A percentile compares a stretch with the other conserved stretches of the same genome.
phyloP scores from a whole-genome alignment of 352 stramenopile species.

The Detonula confervacea region DNA sequence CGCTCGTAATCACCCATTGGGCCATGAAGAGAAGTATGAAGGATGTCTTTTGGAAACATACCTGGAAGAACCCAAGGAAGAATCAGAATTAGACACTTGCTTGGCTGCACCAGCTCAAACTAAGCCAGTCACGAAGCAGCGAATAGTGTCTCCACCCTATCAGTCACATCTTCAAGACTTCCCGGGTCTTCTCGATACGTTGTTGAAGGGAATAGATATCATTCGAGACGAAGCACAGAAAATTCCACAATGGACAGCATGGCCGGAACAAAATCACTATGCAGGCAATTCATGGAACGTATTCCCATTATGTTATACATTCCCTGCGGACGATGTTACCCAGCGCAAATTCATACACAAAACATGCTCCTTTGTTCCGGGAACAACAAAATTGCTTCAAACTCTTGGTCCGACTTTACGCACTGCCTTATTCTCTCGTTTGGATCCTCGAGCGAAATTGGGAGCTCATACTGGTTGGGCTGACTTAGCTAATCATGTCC shows the following conservation, averaged over 20 bases:
- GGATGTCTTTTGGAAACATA: constrained; percentile 76
- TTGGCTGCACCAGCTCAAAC: constrained; percentile 22
- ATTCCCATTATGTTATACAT: constrained; percentile 87
- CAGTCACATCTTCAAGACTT: constrained; percentile 67
- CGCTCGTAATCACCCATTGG: constrained; percentile 2
- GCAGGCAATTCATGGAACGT: constrained; percentile 80
- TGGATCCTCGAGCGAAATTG: constrained; percentile 77
- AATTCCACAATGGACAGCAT: constrained; percentile 82
- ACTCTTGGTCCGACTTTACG: constrained; percentile 68
- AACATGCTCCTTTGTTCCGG: constrained; percentile 73
- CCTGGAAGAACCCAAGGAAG: constrained; percentile 30
- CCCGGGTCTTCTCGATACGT: constrained; percentile 51
- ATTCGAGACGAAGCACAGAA: constrained; percentile 69
- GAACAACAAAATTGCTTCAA: constrained; percentile 72
- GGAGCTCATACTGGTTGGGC: constrained; percentile 86
- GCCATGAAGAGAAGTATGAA: constrained; percentile 29
- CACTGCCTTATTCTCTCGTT: constrained; percentile 85
- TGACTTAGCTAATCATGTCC: constrained; percentile 87
- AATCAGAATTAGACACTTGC: constrained; percentile 31
- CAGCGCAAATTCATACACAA: constrained; percentile 75
- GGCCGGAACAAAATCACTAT: constrained; percentile 83
- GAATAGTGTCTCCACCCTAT: constrained; percentile 74
- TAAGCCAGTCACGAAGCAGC: constrained; percentile 27
- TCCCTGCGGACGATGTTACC: constrained; percentile 76
- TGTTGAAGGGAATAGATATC: constrained; percentile 58